These are phyloP conservation scores for Chalciporus piperatus DNA, from an alignment of 768 basidiomycete genomes.

Conservation along the genomic window DNA sequence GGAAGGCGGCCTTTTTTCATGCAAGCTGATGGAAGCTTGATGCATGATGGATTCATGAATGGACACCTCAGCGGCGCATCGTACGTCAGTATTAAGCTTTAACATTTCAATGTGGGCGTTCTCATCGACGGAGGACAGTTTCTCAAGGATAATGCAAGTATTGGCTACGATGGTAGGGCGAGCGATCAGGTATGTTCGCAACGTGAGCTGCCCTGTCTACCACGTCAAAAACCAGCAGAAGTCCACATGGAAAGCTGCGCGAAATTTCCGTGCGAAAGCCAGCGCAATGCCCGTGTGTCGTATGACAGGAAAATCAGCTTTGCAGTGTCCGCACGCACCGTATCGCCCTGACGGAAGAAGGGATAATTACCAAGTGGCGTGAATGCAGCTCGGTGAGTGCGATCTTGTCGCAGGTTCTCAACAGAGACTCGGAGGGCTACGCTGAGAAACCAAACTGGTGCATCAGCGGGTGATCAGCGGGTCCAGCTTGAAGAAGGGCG, in stretches of 20 bases:
- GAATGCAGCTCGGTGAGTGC: constrained; percentile 12
- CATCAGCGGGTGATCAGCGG: constrained; percentile 31
- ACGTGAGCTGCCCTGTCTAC: constrained; percentile 1
- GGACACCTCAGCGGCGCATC: too few relatives aligned
- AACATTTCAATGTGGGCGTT: constrained; percentile 13
- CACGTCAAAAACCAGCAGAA: not conserved
- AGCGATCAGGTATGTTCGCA: not conserved
- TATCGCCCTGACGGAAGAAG: constrained; percentile 15
- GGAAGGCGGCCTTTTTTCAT: not conserved
- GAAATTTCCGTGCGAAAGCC: not conserved
- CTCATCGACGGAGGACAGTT: constrained; percentile 14
- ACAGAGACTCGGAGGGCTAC: not conserved
- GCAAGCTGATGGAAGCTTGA: not conserved
- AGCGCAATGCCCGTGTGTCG: not conserved
- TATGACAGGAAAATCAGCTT: constrained; percentile 1
- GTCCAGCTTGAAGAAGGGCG: constrained; percentile 23
- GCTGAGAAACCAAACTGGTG: constrained; percentile 20
- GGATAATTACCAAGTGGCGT: constrained; percentile 12
- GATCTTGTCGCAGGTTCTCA: constrained; percentile 25
- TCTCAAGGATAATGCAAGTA: not conserved
- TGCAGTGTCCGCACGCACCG: constrained; percentile 3
- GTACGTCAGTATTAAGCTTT: constrained; percentile 10
- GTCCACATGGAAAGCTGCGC: not conserved
- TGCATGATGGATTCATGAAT: too few relatives aligned
- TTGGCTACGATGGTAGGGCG: not conserved